phyloP scores from a whole-genome alignment of 2,329 filamentous ascomycete genomes.

The Dactylella cylindrospora region DNA sequence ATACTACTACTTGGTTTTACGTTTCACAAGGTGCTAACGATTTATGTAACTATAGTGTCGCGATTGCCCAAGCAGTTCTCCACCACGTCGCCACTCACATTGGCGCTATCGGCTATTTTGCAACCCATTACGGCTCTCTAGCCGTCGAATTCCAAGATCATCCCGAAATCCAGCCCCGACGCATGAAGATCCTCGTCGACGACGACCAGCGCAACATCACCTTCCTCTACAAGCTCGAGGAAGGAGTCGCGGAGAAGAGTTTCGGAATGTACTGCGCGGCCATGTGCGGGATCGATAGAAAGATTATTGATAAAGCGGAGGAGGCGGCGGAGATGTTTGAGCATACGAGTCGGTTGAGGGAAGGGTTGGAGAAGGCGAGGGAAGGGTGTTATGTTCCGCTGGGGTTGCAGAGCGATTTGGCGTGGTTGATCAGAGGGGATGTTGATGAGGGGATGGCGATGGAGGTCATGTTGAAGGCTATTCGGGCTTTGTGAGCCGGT shows the following conservation, averaged over 20 bases:
- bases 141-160: slow-evolving; percentile 87
- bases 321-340: slow-evolving; percentile 90
- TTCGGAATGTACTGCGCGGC: slow-evolving; percentile 99
- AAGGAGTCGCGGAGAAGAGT: slow-evolving; percentile 90
- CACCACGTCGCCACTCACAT: slow-evolving; percentile 93
- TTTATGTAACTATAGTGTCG: slow-evolving; percentile 63
- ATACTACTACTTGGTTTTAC: not conserved
- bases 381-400: slow-evolving; percentile 79
- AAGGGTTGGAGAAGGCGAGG: slow-evolving; percentile 79
- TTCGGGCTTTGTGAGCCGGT: slow-evolving; percentile 59
- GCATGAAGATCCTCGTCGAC: slow-evolving; percentile 95
- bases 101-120: slow-evolving; percentile 93
- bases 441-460: slow-evolving; percentile 59
- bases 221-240: slow-evolving; percentile 91
- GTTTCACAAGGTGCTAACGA: slow-evolving; percentile 8
- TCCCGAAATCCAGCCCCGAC: slow-evolving; percentile 78
- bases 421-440: slow-evolving; percentile 65
- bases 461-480: slow-evolving; percentile 63
- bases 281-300: slow-evolving; percentile 89
- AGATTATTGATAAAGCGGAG: slow-evolving; percentile 83
- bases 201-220: slow-evolving; percentile 82
- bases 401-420: slow-evolving; percentile 83
- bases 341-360: slow-evolving; percentile 85
- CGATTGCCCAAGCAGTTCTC: slow-evolving; percentile 94
- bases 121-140: slow-evolving; percentile 93